A percentile compares a stretch with the other conserved stretches of the same genome.
phyloP scores from a whole-genome alignment of 1,284 basidiomycete genomes.

The Trichosporon sp. region DNA sequence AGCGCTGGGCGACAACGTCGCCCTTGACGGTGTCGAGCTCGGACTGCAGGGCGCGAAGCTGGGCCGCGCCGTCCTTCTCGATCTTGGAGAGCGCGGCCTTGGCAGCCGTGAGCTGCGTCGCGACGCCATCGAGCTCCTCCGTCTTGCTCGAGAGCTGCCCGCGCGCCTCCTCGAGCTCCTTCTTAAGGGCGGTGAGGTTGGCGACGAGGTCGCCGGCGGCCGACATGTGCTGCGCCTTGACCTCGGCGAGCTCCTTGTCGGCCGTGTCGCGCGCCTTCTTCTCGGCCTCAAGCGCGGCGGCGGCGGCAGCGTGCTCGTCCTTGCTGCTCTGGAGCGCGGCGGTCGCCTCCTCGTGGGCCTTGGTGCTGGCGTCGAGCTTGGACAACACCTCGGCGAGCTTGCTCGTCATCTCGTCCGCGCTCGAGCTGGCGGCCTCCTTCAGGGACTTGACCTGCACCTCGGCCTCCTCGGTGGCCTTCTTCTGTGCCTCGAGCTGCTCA shows the following conservation, averaged over 20 bases:
- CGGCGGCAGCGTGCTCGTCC: neutral
- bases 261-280: neutral
- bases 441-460: neutral
- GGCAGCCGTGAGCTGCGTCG: neutral
- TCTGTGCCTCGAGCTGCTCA: conserved; percentile 9
- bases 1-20: conserved; percentile 6
- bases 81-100: neutral
- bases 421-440: neutral
- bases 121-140: neutral
- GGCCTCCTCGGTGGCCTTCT: neutral
- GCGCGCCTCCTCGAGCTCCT: conserved; percentile 4
- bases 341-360: neutral
- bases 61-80: neutral
- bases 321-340: neutral
- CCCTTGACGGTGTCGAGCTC: conserved; percentile 1
- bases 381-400: neutral
- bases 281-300: neutral
- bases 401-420: neutral
- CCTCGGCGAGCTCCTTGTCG: conserved; percentile 5
- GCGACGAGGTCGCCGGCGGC: neutral
- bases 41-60: neutral
- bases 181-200: neutral
- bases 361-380: neutral
- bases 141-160: neutral
- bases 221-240: neutral